phyloP scores from a whole-genome alignment of 257 asterid genomes.

The Eustoma russellianum region DNA sequence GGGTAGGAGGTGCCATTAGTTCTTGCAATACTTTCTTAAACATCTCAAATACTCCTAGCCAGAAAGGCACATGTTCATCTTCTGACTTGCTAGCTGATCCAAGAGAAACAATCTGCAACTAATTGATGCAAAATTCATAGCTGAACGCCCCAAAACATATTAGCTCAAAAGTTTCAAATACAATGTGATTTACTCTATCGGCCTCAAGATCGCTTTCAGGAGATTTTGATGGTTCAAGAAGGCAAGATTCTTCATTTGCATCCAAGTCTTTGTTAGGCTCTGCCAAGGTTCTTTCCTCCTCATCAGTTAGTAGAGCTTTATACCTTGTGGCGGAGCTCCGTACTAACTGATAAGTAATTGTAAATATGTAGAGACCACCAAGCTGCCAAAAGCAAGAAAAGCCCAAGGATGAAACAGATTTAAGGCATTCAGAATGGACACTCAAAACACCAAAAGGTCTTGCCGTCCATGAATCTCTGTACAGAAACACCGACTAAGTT shows the following conservation, averaged over 20 bases:
- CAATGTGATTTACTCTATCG: conserved; percentile 19
- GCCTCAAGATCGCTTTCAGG: conserved; percentile 7
- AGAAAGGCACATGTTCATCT: conserved; percentile 12
- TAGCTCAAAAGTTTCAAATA: not conserved
- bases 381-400: conserved; percentile 29
- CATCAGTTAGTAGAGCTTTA: conserved; percentile 22
- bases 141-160: no score
- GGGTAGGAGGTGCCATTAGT: conserved; percentile 63
- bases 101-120: conserved; percentile 8
- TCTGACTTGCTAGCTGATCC: conserved; percentile 1
- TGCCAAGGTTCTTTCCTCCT: conserved; percentile 14
- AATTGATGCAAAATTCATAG: not conserved
- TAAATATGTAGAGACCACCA: conserved; percentile 83
- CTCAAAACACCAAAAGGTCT: no score
- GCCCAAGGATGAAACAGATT: not conserved
- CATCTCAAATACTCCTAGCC: conserved; percentile 20
- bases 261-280: conserved; percentile 49
- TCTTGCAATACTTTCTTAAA: conserved; percentile 43
- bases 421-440: not conserved
- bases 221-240: conserved; percentile 21
- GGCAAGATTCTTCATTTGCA: conserved; percentile 33
- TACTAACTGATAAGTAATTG: conserved; percentile 51
- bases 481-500: no score
- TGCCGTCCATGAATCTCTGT: conserved; percentile 1
- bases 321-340: conserved; percentile 33